Evolutionary conservation across 768 basidiomycete species (phyloP), one percentile per base, ranked within the genome.

Genomic region (Chalciporus pseudorubinellus): DNA sequence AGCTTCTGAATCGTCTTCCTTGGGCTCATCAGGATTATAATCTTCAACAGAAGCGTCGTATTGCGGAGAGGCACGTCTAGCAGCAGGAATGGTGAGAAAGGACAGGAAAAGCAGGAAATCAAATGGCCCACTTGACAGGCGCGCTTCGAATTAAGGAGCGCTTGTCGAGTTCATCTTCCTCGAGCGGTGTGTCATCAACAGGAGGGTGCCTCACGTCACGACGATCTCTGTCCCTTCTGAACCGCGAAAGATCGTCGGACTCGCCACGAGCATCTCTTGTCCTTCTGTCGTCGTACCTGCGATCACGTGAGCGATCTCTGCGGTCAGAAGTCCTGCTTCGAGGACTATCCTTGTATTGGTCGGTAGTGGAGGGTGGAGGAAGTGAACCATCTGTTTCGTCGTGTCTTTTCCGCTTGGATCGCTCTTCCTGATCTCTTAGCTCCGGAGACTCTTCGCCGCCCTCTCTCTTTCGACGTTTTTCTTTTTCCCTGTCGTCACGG

Each of bases 1-100:
- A 65, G 92, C 88, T 83, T 98, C 97, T 50, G 92, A 94, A 66
- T 98, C 95, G 67, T 98, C 93, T 70, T 94, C 92, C 63, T 87
- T 88, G 7, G 88, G 87, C 58, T 98, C 93, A 59, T 95, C 92
- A 26, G 86, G 85, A 58, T 87, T 88, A 66, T 85, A 87, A 48
- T 71, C 71, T 61, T 92, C 90, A 31, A 85, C 79, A 24, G 72
- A 79, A 18, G 78, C 75, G 39, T 88, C 87, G 59, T 90, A 88
- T 24, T 77, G 76, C 19, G 89, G 87, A 16, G 89, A 88, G 31
- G 78, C 77, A 49, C 89, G 82, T 60, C 88, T 90, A 53, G 39
- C 43, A 48, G 33, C 28, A 26, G 20, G 45, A 48, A 42, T 19
- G 41, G 39, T 59, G 50, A 54, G 54, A 20, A 40, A 24, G 42